Base-by-base conservation (phyloP, 2,329 filamentous ascomycete genomes). In the Cladobotryum protrusum region DNA sequence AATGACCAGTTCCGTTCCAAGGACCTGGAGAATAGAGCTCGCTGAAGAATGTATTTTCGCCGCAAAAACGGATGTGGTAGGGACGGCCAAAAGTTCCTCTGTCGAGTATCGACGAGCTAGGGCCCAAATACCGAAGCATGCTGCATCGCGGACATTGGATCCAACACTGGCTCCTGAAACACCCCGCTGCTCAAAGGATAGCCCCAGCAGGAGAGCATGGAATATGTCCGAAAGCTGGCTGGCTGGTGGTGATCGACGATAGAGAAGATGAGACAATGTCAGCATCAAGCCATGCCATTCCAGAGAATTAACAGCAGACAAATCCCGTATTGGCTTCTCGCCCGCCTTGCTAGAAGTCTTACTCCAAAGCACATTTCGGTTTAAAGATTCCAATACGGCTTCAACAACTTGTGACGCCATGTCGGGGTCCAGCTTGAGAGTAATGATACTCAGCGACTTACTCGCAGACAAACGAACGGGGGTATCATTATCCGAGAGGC, bases 61-160 rank as follows among this genome's bases (percentile, higher is more conserved):
- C 13, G 70, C 63, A 40, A 68, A 59, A 48, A 78, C 62, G 35
- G 75, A 68, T 57, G 72, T 56, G 2, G 72, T 72, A 1, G 80
- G 72, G 1, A 95, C 78, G 0, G 74, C 73, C 11, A 86, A 73
- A 6, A 97, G 75, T 65, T 97, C 92, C 1, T 73, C 63, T 0
- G 90, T 96, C 1, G 81, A 83, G 60, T 97, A 99, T 48, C 92
- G 85, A 49, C 93, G 80, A 18, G 92, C 89, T 7, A 97, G 67
- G 1, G 91, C 87, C 93, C 93, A 99, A 19, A 97, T 85, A 6
- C 93, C 93, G 64, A 97, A 99, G 64, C 91, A 96, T 3, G 93
- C 89, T 12, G 93, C 92, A 70, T 99, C 93, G 43, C 93, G 82
- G 14, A 99, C 91, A 58, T 95, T 96, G 1, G 88, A 86, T 2